These are phyloP conservation scores for Gryganskiella cystojenkinii DNA, from an alignment of 192 early-diverging fungal species.

Conservation along the genomic window DNA sequence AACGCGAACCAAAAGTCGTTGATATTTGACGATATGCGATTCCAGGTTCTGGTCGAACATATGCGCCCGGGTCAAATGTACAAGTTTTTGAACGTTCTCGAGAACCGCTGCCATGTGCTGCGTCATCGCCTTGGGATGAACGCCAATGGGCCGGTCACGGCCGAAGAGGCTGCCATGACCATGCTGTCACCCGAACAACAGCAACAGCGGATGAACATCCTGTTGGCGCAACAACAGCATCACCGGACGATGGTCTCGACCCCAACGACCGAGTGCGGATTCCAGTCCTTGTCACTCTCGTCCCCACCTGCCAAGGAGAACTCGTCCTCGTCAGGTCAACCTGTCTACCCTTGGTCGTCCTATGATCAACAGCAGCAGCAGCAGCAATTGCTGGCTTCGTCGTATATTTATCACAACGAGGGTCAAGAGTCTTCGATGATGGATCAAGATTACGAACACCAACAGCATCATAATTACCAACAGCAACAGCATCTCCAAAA, in stretches of 20 bases:
- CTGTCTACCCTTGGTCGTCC: neutral
- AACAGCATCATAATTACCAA: neutral
- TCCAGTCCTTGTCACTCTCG: slow-evolving; percentile 38
- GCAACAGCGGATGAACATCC: slow-evolving; percentile 29
- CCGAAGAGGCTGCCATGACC: neutral
- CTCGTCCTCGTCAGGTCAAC: slow-evolving; percentile 7
- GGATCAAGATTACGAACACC: neutral
- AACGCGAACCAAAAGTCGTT: slow-evolving; percentile 19
- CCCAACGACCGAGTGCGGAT: slow-evolving; percentile 48
- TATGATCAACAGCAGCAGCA: slow-evolving; percentile 14
- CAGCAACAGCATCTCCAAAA: no score
- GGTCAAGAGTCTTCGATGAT: neutral
- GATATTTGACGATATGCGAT: slow-evolving; percentile 57
- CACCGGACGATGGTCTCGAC: slow-evolving; percentile 23
- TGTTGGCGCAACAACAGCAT: slow-evolving; percentile 33
- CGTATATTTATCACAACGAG: slow-evolving; percentile 7
- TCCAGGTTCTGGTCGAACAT: slow-evolving; percentile 53
- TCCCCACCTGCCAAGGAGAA: slow-evolving; percentile 42
- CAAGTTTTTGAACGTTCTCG: slow-evolving; percentile 61
- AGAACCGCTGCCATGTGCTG: slow-evolving; percentile 65
- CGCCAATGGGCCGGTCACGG: neutral
- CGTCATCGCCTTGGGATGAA: slow-evolving; percentile 40
- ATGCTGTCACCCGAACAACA: slow-evolving; percentile 29
- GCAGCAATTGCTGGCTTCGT: slow-evolving; percentile 1
- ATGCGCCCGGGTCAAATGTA: slow-evolving; percentile 63